Base-by-base conservation (phyloP, 345 rosid species). In the Ceriops decandra region DNA sequence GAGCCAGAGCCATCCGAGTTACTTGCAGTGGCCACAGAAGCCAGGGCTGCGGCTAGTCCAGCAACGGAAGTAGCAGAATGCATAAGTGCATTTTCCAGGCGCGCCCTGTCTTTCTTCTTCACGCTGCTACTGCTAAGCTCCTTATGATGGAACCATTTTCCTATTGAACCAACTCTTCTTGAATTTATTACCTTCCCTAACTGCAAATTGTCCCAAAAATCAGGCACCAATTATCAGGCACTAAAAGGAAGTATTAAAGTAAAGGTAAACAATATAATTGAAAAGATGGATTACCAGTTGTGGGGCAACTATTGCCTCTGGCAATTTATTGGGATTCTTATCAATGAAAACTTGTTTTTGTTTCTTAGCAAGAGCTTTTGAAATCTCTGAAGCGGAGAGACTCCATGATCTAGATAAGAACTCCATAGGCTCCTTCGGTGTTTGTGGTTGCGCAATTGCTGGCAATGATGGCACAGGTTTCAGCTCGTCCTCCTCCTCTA, bases 381-480 rank as follows among this genome's bases (percentile, higher is more conserved):
- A 85, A 69, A 93, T 81, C 83, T 93, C 96, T 22, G 96, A 85
- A 57, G 97, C 90, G 8, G 99, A 93, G 27, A 87, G 83, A 72
- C 93, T 91, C 96, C 97, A 91, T 0, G 99, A 89, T 85, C 99
- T 91, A 1, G 93, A 87, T 33, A 93, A 73, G 75, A 89, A 93
- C 86, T 93, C 98, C 91, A 93, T 91, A 0, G 97, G 91, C 73
- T 93, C 98, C 46, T 72, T 88, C 0, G 97, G 99, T 32, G 93
- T 93, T 65, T 88, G 84, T 28, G 97, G 97, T 42, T 90, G 86
- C 64, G 81, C 88, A 24, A 91, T 83, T 2, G 85, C 72, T 19
- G 90, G 87, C 76, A 89, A 63, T 5, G 77, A 52, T 33, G 82
- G 24, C 30, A 64, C 79, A 52, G 64, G 64, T 63, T 70, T 80